A percentile compares a stretch with the other conserved stretches of the same genome.
phyloP scores from a whole-genome alignment of 768 basidiomycete genomes.

The Mycena floridula region DNA sequence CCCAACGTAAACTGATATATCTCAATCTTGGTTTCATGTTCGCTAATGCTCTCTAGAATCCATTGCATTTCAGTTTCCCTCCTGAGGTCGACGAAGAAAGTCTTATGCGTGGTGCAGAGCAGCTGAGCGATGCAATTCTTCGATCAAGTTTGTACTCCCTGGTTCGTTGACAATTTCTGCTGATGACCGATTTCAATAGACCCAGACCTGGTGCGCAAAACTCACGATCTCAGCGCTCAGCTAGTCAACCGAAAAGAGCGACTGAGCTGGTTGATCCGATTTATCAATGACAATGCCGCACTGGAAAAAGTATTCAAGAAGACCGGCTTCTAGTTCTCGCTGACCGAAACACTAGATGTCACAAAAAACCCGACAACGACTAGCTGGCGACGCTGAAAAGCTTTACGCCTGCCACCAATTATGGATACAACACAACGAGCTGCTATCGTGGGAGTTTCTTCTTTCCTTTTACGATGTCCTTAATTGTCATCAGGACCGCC shows the following conservation, averaged over 20 bases:
- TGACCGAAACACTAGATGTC: slow-evolving; percentile 52
- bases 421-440: slow-evolving; percentile 72
- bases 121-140: slow-evolving; percentile 64
- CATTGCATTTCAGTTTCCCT: slow-evolving; percentile 74
- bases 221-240: slow-evolving; percentile 78
- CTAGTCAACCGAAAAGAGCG: slow-evolving; percentile 68
- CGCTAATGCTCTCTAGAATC: slow-evolving; percentile 42
- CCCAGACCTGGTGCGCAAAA: slow-evolving; percentile 58
- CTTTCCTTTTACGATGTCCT: neutral
- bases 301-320: slow-evolving; percentile 56
- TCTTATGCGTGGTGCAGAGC: slow-evolving; percentile 74
- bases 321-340: neutral
- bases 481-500: slow-evolving; percentile 33
- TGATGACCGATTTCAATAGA: slow-evolving; percentile 30
- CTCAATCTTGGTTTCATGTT: neutral
- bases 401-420: slow-evolving; percentile 75
- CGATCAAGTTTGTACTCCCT: slow-evolving; percentile 55
- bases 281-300: slow-evolving; percentile 83
- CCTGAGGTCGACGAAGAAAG: slow-evolving; percentile 75
- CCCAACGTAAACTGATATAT: slow-evolving; percentile 38
- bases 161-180: neutral
- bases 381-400: slow-evolving; percentile 83
- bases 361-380: slow-evolving; percentile 64
- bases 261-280: slow-evolving; percentile 79
- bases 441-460: slow-evolving; percentile 47